These are phyloP conservation scores for Aegle marmelos DNA, from an alignment of 345 rosid genomes.

Conservation along the genomic window DNA sequence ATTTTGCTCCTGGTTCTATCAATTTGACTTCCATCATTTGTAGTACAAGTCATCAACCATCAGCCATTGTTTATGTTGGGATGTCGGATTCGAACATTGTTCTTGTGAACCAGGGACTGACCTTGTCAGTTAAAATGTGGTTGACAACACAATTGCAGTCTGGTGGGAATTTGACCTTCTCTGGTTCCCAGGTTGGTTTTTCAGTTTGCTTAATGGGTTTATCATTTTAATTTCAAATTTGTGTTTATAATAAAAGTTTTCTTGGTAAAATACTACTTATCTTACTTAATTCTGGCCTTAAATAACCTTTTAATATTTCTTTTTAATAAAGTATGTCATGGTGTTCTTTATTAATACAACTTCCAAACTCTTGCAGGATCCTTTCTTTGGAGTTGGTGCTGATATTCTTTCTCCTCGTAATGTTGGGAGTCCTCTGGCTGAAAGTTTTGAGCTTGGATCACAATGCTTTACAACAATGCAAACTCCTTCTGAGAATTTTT, in stretches of 20 bases:
- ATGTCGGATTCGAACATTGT: slow-evolving; percentile 75
- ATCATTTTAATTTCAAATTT: slow-evolving; percentile 10
- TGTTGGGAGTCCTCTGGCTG: slow-evolving; percentile 83
- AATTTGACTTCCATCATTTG: slow-evolving; percentile 70
- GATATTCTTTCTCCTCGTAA: slow-evolving; percentile 85
- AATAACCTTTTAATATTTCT: background rate
- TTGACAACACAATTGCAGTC: slow-evolving; percentile 88
- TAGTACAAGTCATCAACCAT: slow-evolving; percentile 51
- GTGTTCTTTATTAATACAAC: background rate
- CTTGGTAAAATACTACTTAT: background rate
- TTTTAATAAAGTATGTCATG: background rate
- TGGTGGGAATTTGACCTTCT: slow-evolving; percentile 94
- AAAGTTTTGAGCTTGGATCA: slow-evolving; percentile 74
- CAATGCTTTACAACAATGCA: slow-evolving; percentile 80
- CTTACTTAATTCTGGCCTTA: background rate
- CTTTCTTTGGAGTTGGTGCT: slow-evolving; percentile 90
- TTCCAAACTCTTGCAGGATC: slow-evolving; percentile 60
- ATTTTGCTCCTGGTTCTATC: slow-evolving; percentile 89
- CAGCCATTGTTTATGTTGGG: slow-evolving; percentile 71
- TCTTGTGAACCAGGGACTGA: slow-evolving; percentile 80
- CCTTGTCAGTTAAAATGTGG: slow-evolving; percentile 91
- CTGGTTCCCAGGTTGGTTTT: slow-evolving; percentile 72
- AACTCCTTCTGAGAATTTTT: slow-evolving; percentile 67
- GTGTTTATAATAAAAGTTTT: background rate
- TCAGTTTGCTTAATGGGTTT: background rate